Evolutionary conservation across 805 yeast species (phyloP).

Genomic region (Spathaspora sp.): DNA sequence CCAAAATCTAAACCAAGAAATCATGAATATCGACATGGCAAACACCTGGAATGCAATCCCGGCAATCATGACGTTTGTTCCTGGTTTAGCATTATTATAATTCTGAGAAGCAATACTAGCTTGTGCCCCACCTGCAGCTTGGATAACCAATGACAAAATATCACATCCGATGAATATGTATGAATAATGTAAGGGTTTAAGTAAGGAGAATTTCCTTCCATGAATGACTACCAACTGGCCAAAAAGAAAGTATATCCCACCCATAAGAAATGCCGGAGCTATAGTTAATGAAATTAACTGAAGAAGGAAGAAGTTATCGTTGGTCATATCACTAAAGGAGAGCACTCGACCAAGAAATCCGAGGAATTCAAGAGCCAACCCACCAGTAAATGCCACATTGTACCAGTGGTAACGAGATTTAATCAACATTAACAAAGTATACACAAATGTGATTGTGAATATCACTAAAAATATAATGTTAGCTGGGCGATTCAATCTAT

Average conservation of each 20-base stretch:
- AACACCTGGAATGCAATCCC: slow-evolving; percentile 34
- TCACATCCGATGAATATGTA: slow-evolving; percentile 35
- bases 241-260: slow-evolving; percentile 34
- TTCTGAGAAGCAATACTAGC: slow-evolving; percentile 20
- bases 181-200: slow-evolving; percentile 39
- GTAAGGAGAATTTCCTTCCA: slow-evolving; percentile 29
- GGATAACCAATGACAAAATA: slow-evolving; percentile 29
- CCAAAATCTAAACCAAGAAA: slow-evolving; percentile 31
- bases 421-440: slow-evolving; percentile 18
- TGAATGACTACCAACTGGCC: slow-evolving; percentile 33
- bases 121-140: slow-evolving; percentile 37
- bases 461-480: slow-evolving; percentile 25
- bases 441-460: slow-evolving; percentile 19
- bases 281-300: slow-evolving; percentile 31
- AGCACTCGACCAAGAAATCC: slow-evolving; percentile 36
- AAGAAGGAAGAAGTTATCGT: slow-evolving; percentile 18
- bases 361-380: slow-evolving; percentile 26
- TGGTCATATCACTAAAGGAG: slow-evolving; percentile 19
- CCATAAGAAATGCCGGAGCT: slow-evolving; percentile 40
- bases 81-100: slow-evolving; percentile 18
- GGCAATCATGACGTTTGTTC: slow-evolving; percentile 33
- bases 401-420: slow-evolving; percentile 34
- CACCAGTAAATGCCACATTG: slow-evolving; percentile 30
- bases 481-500: slow-evolving; percentile 21
- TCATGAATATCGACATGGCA: slow-evolving; percentile 31